Evolutionary conservation across 2,329 filamentous ascomycete species (phyloP), one percentile per base, ranked within the genome.

Genomic region (Westerdykella aurantiaca): DNA sequence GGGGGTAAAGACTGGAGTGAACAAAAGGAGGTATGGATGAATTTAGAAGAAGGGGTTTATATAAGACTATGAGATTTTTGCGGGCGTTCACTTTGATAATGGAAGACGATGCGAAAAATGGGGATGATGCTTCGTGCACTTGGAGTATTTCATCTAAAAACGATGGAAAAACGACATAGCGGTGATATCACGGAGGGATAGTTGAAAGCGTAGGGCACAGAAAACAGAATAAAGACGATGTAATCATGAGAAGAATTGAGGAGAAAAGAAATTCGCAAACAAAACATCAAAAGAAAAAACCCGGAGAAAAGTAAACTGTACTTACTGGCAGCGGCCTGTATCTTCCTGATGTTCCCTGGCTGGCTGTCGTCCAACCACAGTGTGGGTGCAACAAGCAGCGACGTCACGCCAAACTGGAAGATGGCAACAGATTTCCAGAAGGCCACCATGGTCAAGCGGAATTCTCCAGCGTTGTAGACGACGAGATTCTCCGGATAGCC

Each of bases 391-490:
- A 64, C 48, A 23, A 63, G 62, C 4, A 63, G 51, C 4, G 56
- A 50, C 2, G 57, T 56, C 4, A 58, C 57, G 16, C 60, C 61
- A 22, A 66, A 68, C 23, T 68, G 58, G 21, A 67, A 49, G 23
- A 69, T 31, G 3, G 61, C 60, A 35, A 60, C 57, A 21, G 60
- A 58, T 49, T 69, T 69, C 58, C 61, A 65, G 41, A 66, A 65
- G 14, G 55, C 53, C 13, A 69, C 58, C 51, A 55, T 67, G 4
- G 61, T 54, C 6, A 61, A 63, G 31, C 64, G 63, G 10, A 58
- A 56, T 17, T 64, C 60, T 25, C 66, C 66, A 6, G 66, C 63
- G 51, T 67, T 56, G 42, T 69, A 69, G 21, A 69, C 67, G 37
- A 63, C 43, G 6, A 69, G 48, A 12, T 43, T 54, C 47, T 38